Base-by-base conservation (phyloP, 192 early-diverging fungal species). In the Tieghemiomyces parasiticus region DNA sequence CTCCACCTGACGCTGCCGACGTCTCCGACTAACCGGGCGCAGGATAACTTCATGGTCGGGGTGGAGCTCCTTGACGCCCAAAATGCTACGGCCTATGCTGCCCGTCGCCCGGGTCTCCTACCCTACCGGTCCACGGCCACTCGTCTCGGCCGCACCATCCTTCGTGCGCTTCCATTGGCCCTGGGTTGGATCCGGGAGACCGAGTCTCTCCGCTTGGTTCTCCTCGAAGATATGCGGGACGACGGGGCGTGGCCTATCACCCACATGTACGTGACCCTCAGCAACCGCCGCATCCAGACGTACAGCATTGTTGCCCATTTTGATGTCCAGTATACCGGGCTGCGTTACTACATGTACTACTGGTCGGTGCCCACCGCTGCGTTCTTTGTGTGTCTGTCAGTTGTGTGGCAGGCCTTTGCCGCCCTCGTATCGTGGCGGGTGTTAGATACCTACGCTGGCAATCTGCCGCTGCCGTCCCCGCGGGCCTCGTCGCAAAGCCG, bases 261-360 rank as follows among this genome's bases (percentile, higher is more conserved):
- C 22, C 61, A 56, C 20, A 81, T 79, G 2, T 53, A 61, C 2
- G 52, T 88, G 13, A 54, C 64, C 25, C 49, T 88, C 44, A 76
- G 74, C 45, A 68, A 73, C 35, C 64, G 71, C 4, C 20, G 35
- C 25, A 30, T 85, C 20, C 81, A 85, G 60, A 68, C 78, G 4
- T 84, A 85, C 59, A 48, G 44, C 2, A 72, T 73, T 12, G 30
- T 60, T 4, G 51, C 83, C 12, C 62, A 63, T 22, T 66, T 82
- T 35, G 68, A 74, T 2, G 79, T 79, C 1, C 74, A 80, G 65
- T 88, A 84, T 65, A 74, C 79, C 32, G 83, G 83, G 4, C 68
- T 85, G 1, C 68, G 81, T n/a, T 84, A 80, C 69, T 84, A 80
- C 68, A 85, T 88, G 85, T 81, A 81, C 69, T 78, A 88, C 64